These are phyloP conservation scores for Gynostemma pentaphyllum DNA, from an alignment of 306 rosid genomes.

Conservation along the genomic window DNA sequence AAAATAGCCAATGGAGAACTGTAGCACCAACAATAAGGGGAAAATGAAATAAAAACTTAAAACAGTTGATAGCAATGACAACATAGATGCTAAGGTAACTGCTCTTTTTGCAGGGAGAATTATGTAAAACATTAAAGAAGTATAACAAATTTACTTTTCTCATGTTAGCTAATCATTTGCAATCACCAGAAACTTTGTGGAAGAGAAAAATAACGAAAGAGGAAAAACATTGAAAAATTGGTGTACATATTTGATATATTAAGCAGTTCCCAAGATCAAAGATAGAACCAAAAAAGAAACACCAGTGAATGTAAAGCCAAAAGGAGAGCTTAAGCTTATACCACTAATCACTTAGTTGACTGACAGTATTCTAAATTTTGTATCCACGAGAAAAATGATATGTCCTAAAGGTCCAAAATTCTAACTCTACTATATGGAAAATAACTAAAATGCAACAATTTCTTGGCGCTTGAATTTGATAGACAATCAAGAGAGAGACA, in stretches of 20 bases:
- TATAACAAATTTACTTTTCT: not conserved
- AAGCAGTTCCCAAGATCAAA: no score
- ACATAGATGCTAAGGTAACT: not conserved
- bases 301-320: not conserved
- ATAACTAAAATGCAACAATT: not conserved
- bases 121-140: not conserved
- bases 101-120: not conserved
- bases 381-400: not conserved
- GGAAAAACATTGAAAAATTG: not conserved
- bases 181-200: not conserved
- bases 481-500: not conserved
- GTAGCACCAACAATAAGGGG: slow-evolving; percentile 13
- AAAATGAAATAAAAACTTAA: not conserved
- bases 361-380: not conserved
- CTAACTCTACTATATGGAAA: not conserved
- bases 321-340: not conserved
- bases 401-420: not conserved
- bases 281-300: not conserved
- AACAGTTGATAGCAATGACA: not conserved
- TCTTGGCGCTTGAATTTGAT: not conserved
- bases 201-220: not conserved
- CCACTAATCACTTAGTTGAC: not conserved
- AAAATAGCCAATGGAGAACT: slow-evolving; percentile 85
- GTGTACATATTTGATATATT: no score
- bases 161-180: not conserved